phyloP scores from a whole-genome alignment of 2,329 filamentous ascomycete genomes.

The Phialocephala sp. region DNA sequence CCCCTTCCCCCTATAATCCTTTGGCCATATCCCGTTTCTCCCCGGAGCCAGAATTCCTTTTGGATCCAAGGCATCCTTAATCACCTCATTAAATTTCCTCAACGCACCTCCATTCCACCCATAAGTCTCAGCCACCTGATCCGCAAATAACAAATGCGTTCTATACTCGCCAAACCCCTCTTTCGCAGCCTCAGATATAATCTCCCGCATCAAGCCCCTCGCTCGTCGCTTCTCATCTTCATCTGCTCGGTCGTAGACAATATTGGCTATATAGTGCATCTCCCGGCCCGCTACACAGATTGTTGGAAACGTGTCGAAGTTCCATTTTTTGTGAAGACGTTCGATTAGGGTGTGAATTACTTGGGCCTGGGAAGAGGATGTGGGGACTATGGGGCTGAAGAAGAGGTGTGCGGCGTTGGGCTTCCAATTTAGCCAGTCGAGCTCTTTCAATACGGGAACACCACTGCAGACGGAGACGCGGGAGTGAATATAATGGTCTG shows the following conservation, averaged over 20 bases:
- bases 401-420: conserved; percentile 57
- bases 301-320: conserved; percentile 57
- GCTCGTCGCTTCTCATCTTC: conserved; percentile 46
- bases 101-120: conserved; percentile 49
- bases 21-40: conserved; percentile 46
- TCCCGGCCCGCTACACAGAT: conserved; percentile 57
- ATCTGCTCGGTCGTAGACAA: conserved; percentile 56
- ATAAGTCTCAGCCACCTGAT: conserved; percentile 52
- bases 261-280: conserved; percentile 61
- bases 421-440: conserved; percentile 55
- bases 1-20: conserved; percentile 26
- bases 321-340: conserved; percentile 51
- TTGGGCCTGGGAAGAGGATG: conserved; percentile 44
- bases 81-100: conserved; percentile 50
- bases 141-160: conserved; percentile 51
- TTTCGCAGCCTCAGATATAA: conserved; percentile 48
- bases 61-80: conserved; percentile 54
- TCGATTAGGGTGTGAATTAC: conserved; percentile 55
- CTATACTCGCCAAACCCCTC: conserved; percentile 53
- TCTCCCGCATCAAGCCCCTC: conserved; percentile 45
- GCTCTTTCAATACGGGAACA: conserved; percentile 39
- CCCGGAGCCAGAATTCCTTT: conserved; percentile 54
- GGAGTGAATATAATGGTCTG: conserved; percentile 41
- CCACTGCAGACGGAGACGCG: conserved; percentile 40
- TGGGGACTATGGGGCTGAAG: conserved; percentile 50